Evolutionary conservation across 257 asterid genomes (phyloP), one percentile per base, ranked within the genome.

Genomic region (Perilla frutescens): DNA sequence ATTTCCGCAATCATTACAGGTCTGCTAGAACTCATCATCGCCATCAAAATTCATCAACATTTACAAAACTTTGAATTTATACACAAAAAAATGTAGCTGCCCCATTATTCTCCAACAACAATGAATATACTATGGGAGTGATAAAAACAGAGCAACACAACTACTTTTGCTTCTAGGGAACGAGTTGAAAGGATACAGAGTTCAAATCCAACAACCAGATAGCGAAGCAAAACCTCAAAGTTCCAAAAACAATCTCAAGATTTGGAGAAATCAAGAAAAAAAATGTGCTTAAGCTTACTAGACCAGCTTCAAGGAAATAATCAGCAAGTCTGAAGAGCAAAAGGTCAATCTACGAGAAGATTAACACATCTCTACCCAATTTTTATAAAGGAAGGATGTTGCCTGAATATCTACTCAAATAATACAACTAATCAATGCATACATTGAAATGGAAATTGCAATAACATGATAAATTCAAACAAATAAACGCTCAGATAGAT

Each of bases 321-420:
- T 90, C 93, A 83, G 93, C 93, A 85, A 85, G 80, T 87, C 96
- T 88, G 93, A 88, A 90, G 90, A 87, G 93, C 93, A 80, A 59
- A 83, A 91, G 6, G 26, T 20, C 26, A 0, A 0, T 77, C 66
- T 1, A 75, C 71, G 96, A 91, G 93, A 73, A 87, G 93, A 86
- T 69, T 1, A 89, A 91, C 96, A 83, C 94, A 89, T 41, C 82
- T 78, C 84, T 81, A 80, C 68, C 78, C 73, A 89, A 29, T 1
- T 55, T n/a, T 3, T 44, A 2, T n/a, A 5, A 26, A 6, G 65
- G 71, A 80, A 83, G 82, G 70, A 41, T 91, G 93, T 76, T 89
- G 94, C 94, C 94, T 88, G 94, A 90, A 34, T 34, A 4, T 34
- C 37, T 34, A 34, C 37, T 34, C 37, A 34, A 34, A 20, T 20